These are phyloP conservation scores for Sarocladium kiliense DNA, from an alignment of 2,329 filamentous ascomycete genomes.

Conservation along the genomic window DNA sequence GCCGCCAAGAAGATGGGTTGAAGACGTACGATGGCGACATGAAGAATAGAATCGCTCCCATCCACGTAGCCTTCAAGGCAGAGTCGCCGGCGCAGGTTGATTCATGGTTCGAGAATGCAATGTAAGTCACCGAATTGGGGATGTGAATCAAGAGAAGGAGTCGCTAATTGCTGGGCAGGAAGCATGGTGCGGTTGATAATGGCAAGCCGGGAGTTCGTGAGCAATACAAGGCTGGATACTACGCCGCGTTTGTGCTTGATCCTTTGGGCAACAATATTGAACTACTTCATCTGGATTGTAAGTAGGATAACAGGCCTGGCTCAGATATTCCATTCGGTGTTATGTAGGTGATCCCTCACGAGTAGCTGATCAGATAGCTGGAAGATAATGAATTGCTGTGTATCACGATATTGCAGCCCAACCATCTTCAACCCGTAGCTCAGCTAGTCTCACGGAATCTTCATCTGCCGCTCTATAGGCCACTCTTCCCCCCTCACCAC, in stretches of 20 bases:
- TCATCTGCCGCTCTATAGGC: too few species aligned
- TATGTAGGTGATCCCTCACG: not conserved
- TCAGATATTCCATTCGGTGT: constrained; percentile 21
- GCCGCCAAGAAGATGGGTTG: not conserved
- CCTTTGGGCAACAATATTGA: constrained; percentile 50
- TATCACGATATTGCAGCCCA: too few species aligned
- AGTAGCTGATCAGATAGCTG: too few species aligned
- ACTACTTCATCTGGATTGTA: constrained; percentile 22
- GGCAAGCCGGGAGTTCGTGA: constrained; percentile 39
- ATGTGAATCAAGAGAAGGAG: not conserved
- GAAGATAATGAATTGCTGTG: too few species aligned
- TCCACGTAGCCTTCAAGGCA: constrained; percentile 2
- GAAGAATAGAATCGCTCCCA: not conserved
- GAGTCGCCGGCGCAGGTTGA: not conserved
- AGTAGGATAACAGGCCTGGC: not conserved
- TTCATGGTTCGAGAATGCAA: constrained; percentile 5
- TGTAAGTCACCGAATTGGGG: not conserved
- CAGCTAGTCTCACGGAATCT: too few species aligned
- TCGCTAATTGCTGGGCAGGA: not conserved
- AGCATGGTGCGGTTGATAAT: constrained; percentile 23
- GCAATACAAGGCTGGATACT: constrained; percentile 42
- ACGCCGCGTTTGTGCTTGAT: constrained; percentile 45
- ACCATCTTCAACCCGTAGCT: too few species aligned
- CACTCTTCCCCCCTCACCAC: too few species aligned
- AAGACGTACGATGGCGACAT: not conserved